Evolutionary conservation across 225 moss, liverwort and hornwort species (phyloP), one percentile per base, ranked within the genome.

Genomic region (Pseudisothecium myosuroides): DNA sequence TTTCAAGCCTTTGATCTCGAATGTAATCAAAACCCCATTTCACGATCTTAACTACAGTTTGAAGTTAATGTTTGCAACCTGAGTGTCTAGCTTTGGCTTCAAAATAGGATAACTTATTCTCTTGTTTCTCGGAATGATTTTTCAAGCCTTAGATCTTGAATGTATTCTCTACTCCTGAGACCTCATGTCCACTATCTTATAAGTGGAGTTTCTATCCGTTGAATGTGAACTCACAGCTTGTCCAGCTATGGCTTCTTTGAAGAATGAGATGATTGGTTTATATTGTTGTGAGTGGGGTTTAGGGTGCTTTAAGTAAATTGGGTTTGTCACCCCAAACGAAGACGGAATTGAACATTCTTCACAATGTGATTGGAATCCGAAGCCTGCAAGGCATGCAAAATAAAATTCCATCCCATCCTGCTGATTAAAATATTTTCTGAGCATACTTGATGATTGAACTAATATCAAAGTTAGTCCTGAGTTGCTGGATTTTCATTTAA

Each of bases 361-460:
- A 94, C 37, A 58, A 94, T 73, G 94, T 94, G 36, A 95, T 91
- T 80, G 95, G 95, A 45, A 86, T 91, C 62, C 96, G 34, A 96
- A 93, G 75, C 94, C 94, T 8, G 92, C 92, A 29, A 86, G 94
- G 94, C 91, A 34, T 24, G 92, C 72, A n/a, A 37, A 24, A 17
- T 47, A 43, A 52, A 37, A 23, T 59, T 73, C 15, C 37, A 59
- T 68, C 15, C 39, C 49, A 77, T 85, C 43, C 19, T n/a, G n/a
- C n/a, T 47, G 56, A 66, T 75, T 34, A 3, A 19, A 39, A 1
- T 18, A 23, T 12, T 80, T 75, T 85, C 50, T 59, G 29, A 85
- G 19, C 61, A 18, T 12, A 50, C 10, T 71, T 80, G 41, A n/a
- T n/a, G n/a, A 66, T 47, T 69, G 54, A 54, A 20, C 78, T 83